A percentile compares a stretch with the other conserved stretches of the same genome.
phyloP scores from a whole-genome alignment of 345 rosid species.

The Eucalyptus polybractea region DNA sequence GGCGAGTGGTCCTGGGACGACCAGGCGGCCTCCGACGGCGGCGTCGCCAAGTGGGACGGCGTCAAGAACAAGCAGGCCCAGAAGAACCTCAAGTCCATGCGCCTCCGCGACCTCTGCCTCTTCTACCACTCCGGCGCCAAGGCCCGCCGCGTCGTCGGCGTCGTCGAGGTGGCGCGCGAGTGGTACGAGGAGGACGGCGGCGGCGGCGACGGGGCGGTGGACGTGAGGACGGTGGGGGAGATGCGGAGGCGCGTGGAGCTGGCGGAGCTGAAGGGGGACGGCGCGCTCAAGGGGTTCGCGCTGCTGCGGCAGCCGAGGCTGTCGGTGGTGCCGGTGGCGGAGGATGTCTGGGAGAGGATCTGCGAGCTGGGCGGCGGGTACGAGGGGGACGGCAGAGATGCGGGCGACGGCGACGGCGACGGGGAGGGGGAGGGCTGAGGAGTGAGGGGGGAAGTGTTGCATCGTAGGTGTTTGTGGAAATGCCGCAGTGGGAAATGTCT shows the following conservation, averaged over 20 bases:
- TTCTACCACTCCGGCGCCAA: slow-evolving; percentile 86
- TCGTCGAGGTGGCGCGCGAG: slow-evolving; percentile 52
- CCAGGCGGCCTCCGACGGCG: slow-evolving; percentile 45
- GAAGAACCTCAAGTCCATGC: slow-evolving; percentile 74
- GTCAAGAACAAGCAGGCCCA: slow-evolving; percentile 92
- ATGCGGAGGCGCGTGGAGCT: slow-evolving; percentile 67
- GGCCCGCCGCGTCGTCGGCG: slow-evolving; percentile 72
- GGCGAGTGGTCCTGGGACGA: slow-evolving; percentile 98
- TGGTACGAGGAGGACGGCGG: slow-evolving; percentile 33
- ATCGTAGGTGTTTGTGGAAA: background rate
- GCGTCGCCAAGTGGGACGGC: slow-evolving; percentile 78
- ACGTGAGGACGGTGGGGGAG: slow-evolving; percentile 66
- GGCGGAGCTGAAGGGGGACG: slow-evolving; percentile 68
- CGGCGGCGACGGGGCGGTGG: slow-evolving; percentile 43
- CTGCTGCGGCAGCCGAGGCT: slow-evolving; percentile 78
- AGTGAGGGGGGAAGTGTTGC: background rate
- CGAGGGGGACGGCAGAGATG: slow-evolving; percentile 46
- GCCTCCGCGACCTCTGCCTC: slow-evolving; percentile 62
- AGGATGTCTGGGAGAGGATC: slow-evolving; percentile 42
- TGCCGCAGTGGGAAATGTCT: background rate
- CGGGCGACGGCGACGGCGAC: background rate
- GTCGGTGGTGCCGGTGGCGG: slow-evolving; percentile 72
- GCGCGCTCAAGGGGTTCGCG: slow-evolving; percentile 43
- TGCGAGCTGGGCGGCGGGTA: slow-evolving; percentile 84
- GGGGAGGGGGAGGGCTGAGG: background rate